Conservation (phyloP, 345 rosid species). For the Ceriops zippeliana region DNA sequence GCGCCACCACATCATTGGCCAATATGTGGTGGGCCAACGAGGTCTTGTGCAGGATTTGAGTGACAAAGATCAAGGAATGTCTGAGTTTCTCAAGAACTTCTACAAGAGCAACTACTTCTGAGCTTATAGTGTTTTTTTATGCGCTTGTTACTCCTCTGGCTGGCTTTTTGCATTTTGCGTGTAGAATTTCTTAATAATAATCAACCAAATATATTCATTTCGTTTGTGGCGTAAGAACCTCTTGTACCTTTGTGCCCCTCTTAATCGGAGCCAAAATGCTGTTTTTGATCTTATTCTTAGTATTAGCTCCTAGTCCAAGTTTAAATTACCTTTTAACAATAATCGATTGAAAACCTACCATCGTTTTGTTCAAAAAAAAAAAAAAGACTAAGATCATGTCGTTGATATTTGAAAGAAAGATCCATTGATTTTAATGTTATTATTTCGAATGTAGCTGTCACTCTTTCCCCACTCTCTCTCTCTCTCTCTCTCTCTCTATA, state of each 20-base stretch:
- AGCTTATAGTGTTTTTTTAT: conserved; percentile 14
- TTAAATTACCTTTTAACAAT: no score
- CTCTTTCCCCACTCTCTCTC: no score
- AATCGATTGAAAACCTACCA: no score
- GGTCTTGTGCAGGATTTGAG: conserved; percentile 69
- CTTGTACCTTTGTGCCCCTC: conserved; percentile 1
- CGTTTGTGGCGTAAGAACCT: conserved; percentile 10
- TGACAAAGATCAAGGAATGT: conserved; percentile 61
- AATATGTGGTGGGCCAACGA: conserved; percentile 62
- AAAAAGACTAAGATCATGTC: no score
- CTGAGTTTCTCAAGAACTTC: conserved; percentile 84
- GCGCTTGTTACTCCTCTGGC: background rate
- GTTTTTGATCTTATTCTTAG: background rate
- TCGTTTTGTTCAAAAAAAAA: no score
- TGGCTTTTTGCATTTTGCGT: conserved; percentile 1
- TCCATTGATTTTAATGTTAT: no score
- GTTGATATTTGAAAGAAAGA: no score
- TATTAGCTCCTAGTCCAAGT: no score
- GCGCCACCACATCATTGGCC: conserved; percentile 94
- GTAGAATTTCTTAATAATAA: conserved; percentile 28
- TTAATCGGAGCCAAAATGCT: conserved; percentile 7
- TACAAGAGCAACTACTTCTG: conserved; percentile 81
- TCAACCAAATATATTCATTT: conserved; percentile 12
- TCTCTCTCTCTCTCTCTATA: no score
- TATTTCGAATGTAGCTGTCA: no score